Conservation (phyloP, 108 stramenopile species). For the Cyclotella choctawhatcheeana region DNA sequence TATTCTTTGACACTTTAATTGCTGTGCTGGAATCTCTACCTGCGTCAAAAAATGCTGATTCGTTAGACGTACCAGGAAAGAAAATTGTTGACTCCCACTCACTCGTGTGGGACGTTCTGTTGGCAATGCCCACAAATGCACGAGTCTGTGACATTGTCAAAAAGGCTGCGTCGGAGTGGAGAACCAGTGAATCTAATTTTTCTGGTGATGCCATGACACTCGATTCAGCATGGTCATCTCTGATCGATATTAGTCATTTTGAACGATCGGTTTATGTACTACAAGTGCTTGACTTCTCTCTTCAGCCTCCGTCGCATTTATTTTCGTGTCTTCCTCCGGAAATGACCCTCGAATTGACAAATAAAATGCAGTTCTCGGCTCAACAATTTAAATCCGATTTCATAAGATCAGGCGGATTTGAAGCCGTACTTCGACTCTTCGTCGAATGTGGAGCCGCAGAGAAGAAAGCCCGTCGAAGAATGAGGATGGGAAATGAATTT, state of each 20-base stretch:
- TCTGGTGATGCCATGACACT: constrained; percentile 70
- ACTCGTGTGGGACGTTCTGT: constrained; percentile 92
- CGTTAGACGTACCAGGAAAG: constrained; percentile 25
- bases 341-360: constrained; percentile 35
- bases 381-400: constrained; percentile 76
- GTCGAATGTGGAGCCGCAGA: constrained; percentile 56
- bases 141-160: constrained; percentile 63
- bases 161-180: constrained; percentile 39
- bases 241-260: constrained; percentile 72
- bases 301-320: constrained; percentile 86
- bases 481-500: constrained; percentile 84
- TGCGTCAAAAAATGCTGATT: not conserved
- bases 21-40: constrained; percentile 73
- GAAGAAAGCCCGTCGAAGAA: constrained; percentile 59
- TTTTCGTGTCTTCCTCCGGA: constrained; percentile 60
- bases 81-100: constrained; percentile 58
- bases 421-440: constrained; percentile 81
- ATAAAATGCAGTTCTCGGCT: constrained; percentile 46
- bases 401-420: constrained; percentile 91
- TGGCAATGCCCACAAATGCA: constrained; percentile 91
- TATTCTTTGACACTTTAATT: constrained; percentile 74
- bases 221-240: constrained; percentile 73
- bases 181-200: not conserved
- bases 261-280: constrained; percentile 91
- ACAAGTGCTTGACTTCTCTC: constrained; percentile 90